Evolutionary conservation across 352 stramenopile genomes (phyloP), one percentile per base, ranked within the genome.

Genomic region (Phytophthora pseudosyringae): DNA sequence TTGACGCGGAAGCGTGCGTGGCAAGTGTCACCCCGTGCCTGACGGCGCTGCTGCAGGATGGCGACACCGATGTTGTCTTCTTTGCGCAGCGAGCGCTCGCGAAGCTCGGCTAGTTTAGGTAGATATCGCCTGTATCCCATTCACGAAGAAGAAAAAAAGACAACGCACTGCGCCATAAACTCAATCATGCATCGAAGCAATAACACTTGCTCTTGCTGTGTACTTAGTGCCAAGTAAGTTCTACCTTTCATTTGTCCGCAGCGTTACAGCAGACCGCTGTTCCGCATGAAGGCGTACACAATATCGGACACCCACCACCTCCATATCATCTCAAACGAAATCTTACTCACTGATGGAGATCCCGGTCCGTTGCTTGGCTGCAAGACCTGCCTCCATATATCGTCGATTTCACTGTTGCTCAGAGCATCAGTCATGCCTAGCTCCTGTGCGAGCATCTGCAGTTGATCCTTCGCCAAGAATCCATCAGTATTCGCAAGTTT

Each of bases 61-160:
- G 61, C 12, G 96, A 99, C 75, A 73, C 85, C 48, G 96, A 99
- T 75, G 96, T 99, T 57, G 85, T 95, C 65, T 98, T 93, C 71
- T 99, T 97, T 82, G 90, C 96, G 16, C 86, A 78, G 56, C 84
- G 85, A 61, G 88, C 88, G 43, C 80, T 94, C 35, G 56, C 70
- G 33, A 80, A 75, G 71, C 82, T 81, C 35, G 69, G 64, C 68
- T 90, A 89, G 76, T 61, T 62, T 72, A 72, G 59, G 69, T 67
- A 71, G 46, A 61, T 71, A 69, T 72, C 54, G 54, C 54, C 39
- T 64, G 59, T 67, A 69, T 63, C 57, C 57, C 63, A 69, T 54
- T 69, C 49, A 38, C 41, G 51, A 66, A 57, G 46, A 54, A 48
- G 35, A 53, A 48, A 48, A 40, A 53, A 48, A 45, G 16, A 58